These are phyloP conservation scores for Fonsecaea pugnacius DNA, from an alignment of 2,329 filamentous ascomycete genomes.

Conservation along the genomic window DNA sequence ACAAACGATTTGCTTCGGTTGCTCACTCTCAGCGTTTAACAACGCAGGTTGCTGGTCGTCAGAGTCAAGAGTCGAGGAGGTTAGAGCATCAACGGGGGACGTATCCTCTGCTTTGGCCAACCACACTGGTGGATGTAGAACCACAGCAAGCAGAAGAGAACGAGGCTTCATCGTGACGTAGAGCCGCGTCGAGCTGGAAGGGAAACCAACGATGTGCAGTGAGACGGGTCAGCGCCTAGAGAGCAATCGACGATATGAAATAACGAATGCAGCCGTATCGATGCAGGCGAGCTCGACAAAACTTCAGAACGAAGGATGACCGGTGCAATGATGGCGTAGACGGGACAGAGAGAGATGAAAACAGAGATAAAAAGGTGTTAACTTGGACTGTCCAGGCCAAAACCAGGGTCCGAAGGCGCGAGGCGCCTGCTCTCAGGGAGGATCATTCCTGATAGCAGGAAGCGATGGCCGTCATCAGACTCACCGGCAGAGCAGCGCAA, in stretches of 20 bases:
- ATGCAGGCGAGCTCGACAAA: constrained; percentile 11
- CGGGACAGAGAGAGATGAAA: background rate
- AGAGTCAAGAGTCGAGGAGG: background rate
- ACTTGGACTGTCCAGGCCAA: background rate
- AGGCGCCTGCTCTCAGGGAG: background rate
- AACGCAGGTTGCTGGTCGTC: background rate
- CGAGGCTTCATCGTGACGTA: constrained; percentile 12
- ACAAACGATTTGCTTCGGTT: constrained; percentile 25
- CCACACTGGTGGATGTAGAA: background rate
- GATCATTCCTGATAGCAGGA: background rate
- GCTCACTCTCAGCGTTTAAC: constrained; percentile 18
- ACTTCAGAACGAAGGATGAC: constrained; percentile 1
- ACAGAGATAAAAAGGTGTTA: background rate
- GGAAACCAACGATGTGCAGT: background rate
- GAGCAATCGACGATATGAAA: background rate
- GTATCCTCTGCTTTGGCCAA: background rate
- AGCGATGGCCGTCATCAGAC: background rate
- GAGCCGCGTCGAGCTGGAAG: background rate
- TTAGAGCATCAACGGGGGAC: background rate
- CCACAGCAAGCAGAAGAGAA: constrained; percentile 17
- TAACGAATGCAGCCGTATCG: constrained; percentile 21
- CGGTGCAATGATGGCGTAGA: background rate
- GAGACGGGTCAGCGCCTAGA: background rate
- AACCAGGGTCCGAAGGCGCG: background rate
- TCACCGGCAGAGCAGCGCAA: background rate